phyloP scores from a whole-genome alignment of 2,329 filamentous ascomycete genomes.

The Elsinoe fawcettii region DNA sequence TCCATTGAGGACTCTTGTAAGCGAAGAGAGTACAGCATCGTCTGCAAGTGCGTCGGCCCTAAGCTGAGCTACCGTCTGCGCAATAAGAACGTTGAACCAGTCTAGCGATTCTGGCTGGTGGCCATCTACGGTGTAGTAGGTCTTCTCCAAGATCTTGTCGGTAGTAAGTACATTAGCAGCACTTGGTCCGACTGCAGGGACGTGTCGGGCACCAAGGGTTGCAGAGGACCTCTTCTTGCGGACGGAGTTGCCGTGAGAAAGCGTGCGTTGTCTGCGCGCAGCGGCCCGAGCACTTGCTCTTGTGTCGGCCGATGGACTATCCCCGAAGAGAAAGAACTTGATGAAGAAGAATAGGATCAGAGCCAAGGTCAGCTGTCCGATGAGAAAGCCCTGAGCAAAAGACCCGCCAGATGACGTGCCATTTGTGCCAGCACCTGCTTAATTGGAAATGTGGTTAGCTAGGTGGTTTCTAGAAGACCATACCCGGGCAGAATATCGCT shows the following conservation, averaged over 20 bases:
- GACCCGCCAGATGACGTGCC: constrained; percentile 37
- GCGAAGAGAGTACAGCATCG: constrained; percentile 75
- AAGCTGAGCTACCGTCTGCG: constrained; percentile 93
- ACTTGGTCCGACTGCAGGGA: constrained; percentile 32
- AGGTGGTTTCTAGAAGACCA: not conserved
- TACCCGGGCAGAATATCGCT: not conserved
- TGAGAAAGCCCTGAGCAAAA: constrained; percentile 86
- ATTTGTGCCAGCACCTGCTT: not conserved
- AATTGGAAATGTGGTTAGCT: not conserved
- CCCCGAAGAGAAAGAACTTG: constrained; percentile 99
- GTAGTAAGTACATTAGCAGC: constrained; percentile 55
- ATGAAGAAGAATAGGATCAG: constrained; percentile 90
- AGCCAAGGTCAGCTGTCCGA: constrained; percentile 89
- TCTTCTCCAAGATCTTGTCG: constrained; percentile 90
- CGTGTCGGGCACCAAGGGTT: constrained; percentile 44
- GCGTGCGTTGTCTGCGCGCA: constrained; percentile 63
- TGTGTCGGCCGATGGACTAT: constrained; percentile 74
- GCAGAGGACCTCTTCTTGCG: constrained; percentile 51
- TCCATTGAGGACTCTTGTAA: constrained; percentile 84
- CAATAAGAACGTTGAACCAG: constrained; percentile 97
- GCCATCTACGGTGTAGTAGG: constrained; percentile 91
- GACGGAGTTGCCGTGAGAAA: constrained; percentile 52
- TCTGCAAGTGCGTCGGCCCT: constrained; percentile 86
- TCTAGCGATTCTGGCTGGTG: constrained; percentile 95
- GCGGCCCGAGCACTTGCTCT: constrained; percentile 68